phyloP scores from a whole-genome alignment of 2,329 filamentous ascomycete genomes.

The Nigrospora osmanthi region DNA sequence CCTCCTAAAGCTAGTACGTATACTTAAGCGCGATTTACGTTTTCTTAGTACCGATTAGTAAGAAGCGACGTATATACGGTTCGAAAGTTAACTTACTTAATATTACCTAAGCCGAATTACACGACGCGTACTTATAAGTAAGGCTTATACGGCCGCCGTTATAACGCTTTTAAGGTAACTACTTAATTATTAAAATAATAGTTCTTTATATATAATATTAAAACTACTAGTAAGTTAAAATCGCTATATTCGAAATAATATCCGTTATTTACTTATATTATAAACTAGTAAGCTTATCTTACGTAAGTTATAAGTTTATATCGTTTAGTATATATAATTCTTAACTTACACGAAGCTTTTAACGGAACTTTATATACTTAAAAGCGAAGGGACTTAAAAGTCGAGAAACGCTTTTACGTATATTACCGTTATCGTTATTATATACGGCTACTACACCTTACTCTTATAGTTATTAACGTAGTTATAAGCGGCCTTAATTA shows the following conservation, averaged over 20 bases:
- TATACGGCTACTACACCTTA: constrained; percentile 23
- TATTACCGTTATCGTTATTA: constrained; percentile 19
- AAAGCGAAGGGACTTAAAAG: too few species aligned
- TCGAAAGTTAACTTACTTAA: constrained; percentile 8
- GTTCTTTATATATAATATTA: neutral
- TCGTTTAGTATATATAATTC: too few species aligned
- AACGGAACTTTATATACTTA: too few species aligned
- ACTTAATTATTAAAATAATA: neutral
- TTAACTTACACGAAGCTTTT: too few species aligned
- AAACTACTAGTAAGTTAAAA: neutral
- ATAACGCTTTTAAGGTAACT: neutral
- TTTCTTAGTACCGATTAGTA: constrained; percentile 14
- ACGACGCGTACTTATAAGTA: constrained; percentile 2
- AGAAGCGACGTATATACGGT: neutral
- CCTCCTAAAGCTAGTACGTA: constrained; percentile 12
- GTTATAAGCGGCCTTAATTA: constrained; percentile 28
- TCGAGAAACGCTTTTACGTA: constrained; percentile 9
- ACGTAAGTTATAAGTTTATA: too few species aligned
- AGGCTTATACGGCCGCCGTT: neutral
- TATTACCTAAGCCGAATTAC: constrained; percentile 16
- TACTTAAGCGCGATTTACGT: constrained; percentile 23
- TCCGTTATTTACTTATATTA: neutral
- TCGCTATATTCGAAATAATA: neutral
- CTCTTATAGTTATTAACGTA: constrained; percentile 30
- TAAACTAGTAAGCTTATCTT: too few species aligned